A percentile compares a stretch with the other conserved stretches of the same genome.
Conservation (phyloP, 2,329 filamentous ascomycete species). For the Exophiala sp. region DNA sequence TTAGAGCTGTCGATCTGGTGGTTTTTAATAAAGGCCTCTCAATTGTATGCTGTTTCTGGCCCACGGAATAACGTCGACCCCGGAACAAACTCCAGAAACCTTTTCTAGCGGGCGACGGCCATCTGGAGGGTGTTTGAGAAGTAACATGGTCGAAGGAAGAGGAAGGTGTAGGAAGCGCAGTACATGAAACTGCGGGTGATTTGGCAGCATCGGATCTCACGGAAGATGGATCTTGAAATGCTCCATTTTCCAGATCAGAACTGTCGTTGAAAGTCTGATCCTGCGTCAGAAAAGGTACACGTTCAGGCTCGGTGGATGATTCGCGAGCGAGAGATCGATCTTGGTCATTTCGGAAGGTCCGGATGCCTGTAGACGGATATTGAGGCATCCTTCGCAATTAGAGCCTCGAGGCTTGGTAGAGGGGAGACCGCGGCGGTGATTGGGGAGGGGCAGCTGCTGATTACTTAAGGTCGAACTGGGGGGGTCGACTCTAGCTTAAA, state of each 20-base stretch:
- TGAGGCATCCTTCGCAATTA: slow-evolving; percentile 8
- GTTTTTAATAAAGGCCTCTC: slow-evolving; percentile 3
- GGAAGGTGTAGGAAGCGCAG: slow-evolving; percentile 1
- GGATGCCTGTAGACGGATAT: slow-evolving; percentile 9
- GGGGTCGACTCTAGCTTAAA: not conserved
- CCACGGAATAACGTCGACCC: not conserved
- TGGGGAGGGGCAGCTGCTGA: not conserved
- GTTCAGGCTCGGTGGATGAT: slow-evolving; percentile 11
- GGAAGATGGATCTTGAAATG: slow-evolving; percentile 9
- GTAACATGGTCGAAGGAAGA: slow-evolving; percentile 7
- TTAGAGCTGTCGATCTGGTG: slow-evolving; percentile 9
- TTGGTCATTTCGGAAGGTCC: slow-evolving; percentile 11
- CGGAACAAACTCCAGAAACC: not conserved
- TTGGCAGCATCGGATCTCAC: slow-evolving; percentile 12
- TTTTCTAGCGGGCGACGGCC: slow-evolving; percentile 12
- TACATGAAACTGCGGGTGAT: slow-evolving; percentile 11
- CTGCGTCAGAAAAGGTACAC: slow-evolving; percentile 22
- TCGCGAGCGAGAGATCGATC: slow-evolving; percentile 1
- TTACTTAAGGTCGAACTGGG: not conserved
- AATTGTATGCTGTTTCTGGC: slow-evolving; percentile 6
- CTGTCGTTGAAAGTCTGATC: slow-evolving; percentile 15
- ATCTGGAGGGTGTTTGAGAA: slow-evolving; percentile 3
- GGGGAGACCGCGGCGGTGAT: not conserved
- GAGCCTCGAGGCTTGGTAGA: not conserved
- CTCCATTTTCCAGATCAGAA: slow-evolving; percentile 18